phyloP scores from a whole-genome alignment of 768 basidiomycete genomes.

The Exsudoporus frostii region DNA sequence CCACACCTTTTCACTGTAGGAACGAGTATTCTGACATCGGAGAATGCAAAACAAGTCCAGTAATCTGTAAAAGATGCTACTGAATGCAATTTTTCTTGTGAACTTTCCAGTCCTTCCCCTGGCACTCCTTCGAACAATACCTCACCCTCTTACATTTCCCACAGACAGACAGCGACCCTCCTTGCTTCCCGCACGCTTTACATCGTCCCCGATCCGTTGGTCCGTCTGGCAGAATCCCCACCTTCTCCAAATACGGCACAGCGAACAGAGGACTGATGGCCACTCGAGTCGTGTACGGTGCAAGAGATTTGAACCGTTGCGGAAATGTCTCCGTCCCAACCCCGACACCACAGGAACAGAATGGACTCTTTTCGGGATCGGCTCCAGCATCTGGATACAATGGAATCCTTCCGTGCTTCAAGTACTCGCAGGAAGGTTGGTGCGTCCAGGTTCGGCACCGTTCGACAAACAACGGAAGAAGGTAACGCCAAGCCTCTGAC shows the following conservation, averaged over 20 bases:
- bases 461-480: conserved; percentile 50
- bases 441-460: conserved; percentile 55
- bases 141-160: conserved; percentile 35
- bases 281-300: conserved; percentile 44
- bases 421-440: conserved; percentile 46
- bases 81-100: conserved; percentile 38
- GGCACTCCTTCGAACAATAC: conserved; percentile 46
- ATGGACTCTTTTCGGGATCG: conserved; percentile 37
- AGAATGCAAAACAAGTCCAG: not conserved
- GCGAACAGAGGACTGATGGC: conserved; percentile 55
- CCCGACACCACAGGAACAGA: conserved; percentile 55
- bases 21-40: not conserved
- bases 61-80: not conserved
- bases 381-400: conserved; percentile 29
- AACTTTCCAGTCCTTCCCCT: conserved; percentile 44
- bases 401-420: conserved; percentile 32
- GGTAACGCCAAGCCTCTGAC: conserved; percentile 44
- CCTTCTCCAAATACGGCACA: conserved; percentile 45
- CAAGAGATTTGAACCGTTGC: conserved; percentile 37
- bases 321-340: conserved; percentile 41
- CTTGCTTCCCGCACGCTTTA: conserved; percentile 21
- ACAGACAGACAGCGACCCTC: conserved; percentile 30
- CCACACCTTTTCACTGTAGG: not conserved
- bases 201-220: conserved; percentile 9
- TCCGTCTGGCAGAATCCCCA: conserved; percentile 15